Evolutionary conservation across 192 early-diverging fungal genomes (phyloP).

Genomic region (Linnemannia zychae): DNA sequence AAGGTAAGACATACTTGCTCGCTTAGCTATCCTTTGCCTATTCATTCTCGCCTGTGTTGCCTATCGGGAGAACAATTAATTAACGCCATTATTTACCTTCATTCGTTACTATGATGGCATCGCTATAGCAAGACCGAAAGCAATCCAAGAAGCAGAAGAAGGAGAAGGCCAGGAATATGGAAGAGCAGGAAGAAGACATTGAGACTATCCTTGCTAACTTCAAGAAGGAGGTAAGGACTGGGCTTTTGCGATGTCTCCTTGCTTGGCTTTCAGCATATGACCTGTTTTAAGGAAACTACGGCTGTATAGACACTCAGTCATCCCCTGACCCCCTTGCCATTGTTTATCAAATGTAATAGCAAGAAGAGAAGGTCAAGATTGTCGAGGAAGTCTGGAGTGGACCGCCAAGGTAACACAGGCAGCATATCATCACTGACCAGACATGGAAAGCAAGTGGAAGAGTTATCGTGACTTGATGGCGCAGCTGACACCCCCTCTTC

Average conservation of each 20-base stretch:
- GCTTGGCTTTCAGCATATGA: not conserved
- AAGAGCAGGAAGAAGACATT: conserved; percentile 77
- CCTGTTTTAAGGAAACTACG: too few relatives aligned
- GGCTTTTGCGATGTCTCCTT: not conserved
- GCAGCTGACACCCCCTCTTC: not conserved
- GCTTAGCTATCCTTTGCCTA: not conserved
- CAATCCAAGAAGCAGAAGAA: conserved; percentile 61
- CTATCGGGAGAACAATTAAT: too few relatives aligned
- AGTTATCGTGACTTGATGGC: not conserved
- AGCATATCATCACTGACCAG: not conserved
- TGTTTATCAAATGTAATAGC: conserved; percentile 27
- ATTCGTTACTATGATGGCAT: too few relatives aligned
- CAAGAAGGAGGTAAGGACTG: conserved; percentile 58
- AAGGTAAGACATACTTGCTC: conserved; percentile 30
- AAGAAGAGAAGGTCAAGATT: conserved; percentile 66
- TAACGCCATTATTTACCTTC: too few relatives aligned
- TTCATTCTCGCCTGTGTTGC: too few relatives aligned
- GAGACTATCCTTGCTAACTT: conserved; percentile 74
- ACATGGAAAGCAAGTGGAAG: not conserved
- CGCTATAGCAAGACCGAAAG: conserved; percentile 55
- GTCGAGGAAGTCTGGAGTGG: conserved; percentile 67
- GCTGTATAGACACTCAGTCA: conserved; percentile 4
- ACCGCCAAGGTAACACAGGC: conserved; percentile 50
- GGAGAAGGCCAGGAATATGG: conserved; percentile 56
- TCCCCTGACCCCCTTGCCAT: not conserved